Evolutionary conservation across 306 rosid genomes (phyloP).

Genomic region (Sphenostylis stenocarpa): DNA sequence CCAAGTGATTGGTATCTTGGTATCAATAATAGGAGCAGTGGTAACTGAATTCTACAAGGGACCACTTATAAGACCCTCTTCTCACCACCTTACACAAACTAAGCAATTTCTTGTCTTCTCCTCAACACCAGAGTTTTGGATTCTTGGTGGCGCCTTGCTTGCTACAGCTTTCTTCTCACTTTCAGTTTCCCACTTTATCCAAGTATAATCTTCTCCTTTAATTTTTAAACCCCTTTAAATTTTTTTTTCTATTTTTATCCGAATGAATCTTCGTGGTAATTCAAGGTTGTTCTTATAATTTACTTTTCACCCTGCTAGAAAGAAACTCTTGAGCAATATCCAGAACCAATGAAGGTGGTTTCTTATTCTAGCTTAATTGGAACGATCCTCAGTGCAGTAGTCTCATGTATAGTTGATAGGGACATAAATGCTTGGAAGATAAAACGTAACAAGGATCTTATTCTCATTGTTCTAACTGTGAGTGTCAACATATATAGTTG

Average conservation of each 20-base stretch:
- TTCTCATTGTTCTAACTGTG: conserved; percentile 43
- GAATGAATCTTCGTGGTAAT: not conserved
- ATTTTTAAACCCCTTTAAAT: not conserved
- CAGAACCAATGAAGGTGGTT: conserved; percentile 42
- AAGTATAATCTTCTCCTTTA: conserved; percentile 21
- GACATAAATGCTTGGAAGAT: conserved; percentile 42
- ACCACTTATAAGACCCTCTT: conserved; percentile 50
- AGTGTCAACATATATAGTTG: not conserved
- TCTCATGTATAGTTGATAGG: conserved; percentile 28
- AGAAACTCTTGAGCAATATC: conserved; percentile 40
- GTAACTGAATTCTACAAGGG: conserved; percentile 60
- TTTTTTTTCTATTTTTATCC: not conserved
- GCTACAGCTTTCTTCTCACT: conserved; percentile 60
- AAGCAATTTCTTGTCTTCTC: conserved; percentile 55
- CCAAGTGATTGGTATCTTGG: conserved; percentile 57
- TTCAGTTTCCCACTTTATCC: conserved; percentile 60
- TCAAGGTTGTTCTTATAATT: not conserved
- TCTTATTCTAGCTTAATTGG: conserved; percentile 41
- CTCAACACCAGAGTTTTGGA: conserved; percentile 66
- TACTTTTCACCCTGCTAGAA: conserved; percentile 25
- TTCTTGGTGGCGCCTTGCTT: conserved; percentile 69
- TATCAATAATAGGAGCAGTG: conserved; percentile 64
- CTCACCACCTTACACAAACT: conserved; percentile 40
- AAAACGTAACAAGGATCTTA: conserved; percentile 35
- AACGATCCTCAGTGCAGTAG: conserved; percentile 39